Base-by-base conservation (phyloP, 805 yeast species). In the Schwanniomyces vanrijiae region DNA sequence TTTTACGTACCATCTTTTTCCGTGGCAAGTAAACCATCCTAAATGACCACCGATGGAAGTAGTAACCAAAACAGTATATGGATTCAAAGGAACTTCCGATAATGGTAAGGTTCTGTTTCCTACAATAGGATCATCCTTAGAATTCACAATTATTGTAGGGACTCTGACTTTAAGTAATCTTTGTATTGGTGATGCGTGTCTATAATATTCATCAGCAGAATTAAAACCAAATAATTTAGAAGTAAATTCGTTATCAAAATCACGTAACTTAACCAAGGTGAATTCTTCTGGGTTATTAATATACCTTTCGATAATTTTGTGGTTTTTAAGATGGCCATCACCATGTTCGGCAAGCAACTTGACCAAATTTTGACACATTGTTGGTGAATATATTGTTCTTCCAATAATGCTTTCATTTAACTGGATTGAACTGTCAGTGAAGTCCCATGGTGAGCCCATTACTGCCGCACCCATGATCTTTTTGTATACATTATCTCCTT, bases 41-140 rank as follows among this genome's bases (percentile, higher is more conserved):
- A 85, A 73, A 60, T 86, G 94, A 6, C 92, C 92, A 52, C 94
- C 94, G 11, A 82, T 59, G 44, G 83, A 80, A 1, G 89, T 78
- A 40, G 80, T 76, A 4, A 81, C 69, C 64, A 83, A 65, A 26
- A 78, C 68, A 21, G 83, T 65, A 57, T 77, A 82, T 13, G 90
- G 90, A 50, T 85, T 84, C 25, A 70, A 63, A 33, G 59, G 50
- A 16, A 78, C 75, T 46, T 82, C 87, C 3, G 60, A 44, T 19
- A 50, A 48, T 8, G 91, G 90, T 35, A 82, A 73, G 31, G 76
- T 68, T 14, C 76, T 69, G 10, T 78, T 77, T 4, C 76, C 75
- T 37, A 82, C 76, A 37, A 86, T 76, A 5, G 92, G 90, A 59
- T 86, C 94, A 60, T 86, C 92, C 16, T 61, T 56, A 0, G 90